Percentiles rank a stretch among this genome's conserved stretches.
phyloP scores from a whole-genome alignment of 129 eudicot genomes.

The Chrysanthemum makinoi region DNA sequence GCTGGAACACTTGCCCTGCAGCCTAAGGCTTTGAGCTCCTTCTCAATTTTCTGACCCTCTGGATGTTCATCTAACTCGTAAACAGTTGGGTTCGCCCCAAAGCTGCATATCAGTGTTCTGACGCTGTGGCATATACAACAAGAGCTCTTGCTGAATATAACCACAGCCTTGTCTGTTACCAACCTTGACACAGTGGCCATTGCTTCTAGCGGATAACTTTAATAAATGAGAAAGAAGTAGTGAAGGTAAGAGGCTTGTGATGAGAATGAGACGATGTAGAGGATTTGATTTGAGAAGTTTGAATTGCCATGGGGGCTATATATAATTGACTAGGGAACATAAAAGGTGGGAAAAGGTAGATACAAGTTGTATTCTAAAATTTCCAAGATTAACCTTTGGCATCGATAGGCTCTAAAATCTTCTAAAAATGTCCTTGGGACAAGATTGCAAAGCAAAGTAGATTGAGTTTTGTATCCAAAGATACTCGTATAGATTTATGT shows the following conservation, averaged over 20 bases:
- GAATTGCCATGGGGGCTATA: conserved; percentile 15
- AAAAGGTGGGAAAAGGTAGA: conserved; percentile 22
- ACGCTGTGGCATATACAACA: background rate
- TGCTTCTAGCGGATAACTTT: background rate
- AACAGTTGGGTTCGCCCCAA: conserved; percentile 63
- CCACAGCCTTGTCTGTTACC: background rate
- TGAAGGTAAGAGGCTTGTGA: background rate
- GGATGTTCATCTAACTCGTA: conserved; percentile 56
- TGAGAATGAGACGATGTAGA: background rate
- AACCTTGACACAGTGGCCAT: conserved; percentile 34
- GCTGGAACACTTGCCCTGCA: conserved; percentile 46
- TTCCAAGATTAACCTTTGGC: background rate
- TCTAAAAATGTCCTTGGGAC: conserved; percentile 9
- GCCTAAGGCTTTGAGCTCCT: conserved; percentile 45
- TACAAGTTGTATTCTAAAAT: conserved; percentile 19
- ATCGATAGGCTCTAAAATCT: conserved; percentile 12
- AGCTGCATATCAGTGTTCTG: conserved; percentile 40
- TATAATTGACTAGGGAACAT: conserved; percentile 18
- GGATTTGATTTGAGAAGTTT: conserved; percentile 8
- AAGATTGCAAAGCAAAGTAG: conserved; percentile 16
- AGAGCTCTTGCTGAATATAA: conserved; percentile 3
- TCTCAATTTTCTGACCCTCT: conserved; percentile 50
- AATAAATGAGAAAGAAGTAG: background rate
- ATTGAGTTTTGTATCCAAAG: conserved; percentile 11
- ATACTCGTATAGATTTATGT: conserved; percentile 21